phyloP scores from a whole-genome alignment of 768 basidiomycete species.

The Leccinum longicurvipes region DNA sequence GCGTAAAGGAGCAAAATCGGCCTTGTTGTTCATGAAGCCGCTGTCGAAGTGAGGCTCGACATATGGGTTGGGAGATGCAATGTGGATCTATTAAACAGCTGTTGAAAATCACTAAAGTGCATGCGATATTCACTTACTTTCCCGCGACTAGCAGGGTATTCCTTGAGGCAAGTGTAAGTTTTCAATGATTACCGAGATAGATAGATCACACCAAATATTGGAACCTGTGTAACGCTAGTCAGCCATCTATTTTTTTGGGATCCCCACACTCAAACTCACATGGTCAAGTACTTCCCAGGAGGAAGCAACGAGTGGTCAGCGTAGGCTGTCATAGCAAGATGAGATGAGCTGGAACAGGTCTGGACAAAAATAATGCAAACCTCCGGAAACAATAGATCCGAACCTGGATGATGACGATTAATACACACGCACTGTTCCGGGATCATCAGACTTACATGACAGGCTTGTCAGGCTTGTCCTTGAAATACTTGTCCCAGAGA shows the following conservation, averaged over 20 bases:
- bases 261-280: slow-evolving; percentile 35
- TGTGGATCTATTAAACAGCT: slow-evolving; percentile 50
- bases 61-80: slow-evolving; percentile 58
- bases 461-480: slow-evolving; percentile 77
- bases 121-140: slow-evolving; percentile 38
- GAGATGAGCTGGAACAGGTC: not conserved
- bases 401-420: slow-evolving; percentile 37
- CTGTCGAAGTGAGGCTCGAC: slow-evolving; percentile 62
- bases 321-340: slow-evolving; percentile 41
- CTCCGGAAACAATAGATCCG: slow-evolving; percentile 64
- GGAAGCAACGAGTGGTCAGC: slow-evolving; percentile 69
- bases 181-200: not conserved
- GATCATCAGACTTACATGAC: slow-evolving; percentile 47
- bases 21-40: slow-evolving; percentile 80
- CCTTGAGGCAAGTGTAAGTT: slow-evolving; percentile 20
- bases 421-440: not conserved
- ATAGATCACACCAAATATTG: slow-evolving; percentile 47
- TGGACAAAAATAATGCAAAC: slow-evolving; percentile 22
- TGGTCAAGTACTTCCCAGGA: slow-evolving; percentile 68
- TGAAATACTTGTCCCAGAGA: slow-evolving; percentile 69
- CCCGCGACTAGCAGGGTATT: slow-evolving; percentile 73
- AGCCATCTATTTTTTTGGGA: slow-evolving; percentile 22
- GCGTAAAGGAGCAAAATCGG: slow-evolving; percentile 70
- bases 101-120: not conserved
- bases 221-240: slow-evolving; percentile 35